Percentiles rank a stretch among this genome's conserved stretches.
These are phyloP conservation scores for Nicotiana tabacum DNA, from an alignment of 257 asterid genomes.

Conservation along the genomic window DNA sequence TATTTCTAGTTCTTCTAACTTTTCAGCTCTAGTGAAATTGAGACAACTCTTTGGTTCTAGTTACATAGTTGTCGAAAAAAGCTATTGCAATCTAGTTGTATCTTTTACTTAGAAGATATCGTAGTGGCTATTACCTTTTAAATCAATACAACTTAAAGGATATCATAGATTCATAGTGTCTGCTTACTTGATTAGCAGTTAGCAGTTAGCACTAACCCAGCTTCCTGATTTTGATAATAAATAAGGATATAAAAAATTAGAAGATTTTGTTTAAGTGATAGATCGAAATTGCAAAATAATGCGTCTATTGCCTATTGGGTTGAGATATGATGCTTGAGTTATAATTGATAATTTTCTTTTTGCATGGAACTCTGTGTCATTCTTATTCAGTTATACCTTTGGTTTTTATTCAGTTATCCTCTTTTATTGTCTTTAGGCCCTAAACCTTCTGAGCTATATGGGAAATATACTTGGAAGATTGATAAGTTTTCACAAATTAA, in stretches of 20 bases:
- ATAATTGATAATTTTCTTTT: not conserved
- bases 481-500: slow-evolving; percentile 45
- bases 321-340: not conserved
- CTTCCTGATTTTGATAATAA: not conserved
- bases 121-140: too few relatives aligned
- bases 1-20: not conserved
- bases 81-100: not conserved
- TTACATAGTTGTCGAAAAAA: not conserved
- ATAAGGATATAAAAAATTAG: not conserved
- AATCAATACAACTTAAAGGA: not conserved
- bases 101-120: not conserved
- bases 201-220: not conserved
- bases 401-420: not conserved
- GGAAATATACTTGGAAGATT: slow-evolving; percentile 48
- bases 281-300: not conserved
- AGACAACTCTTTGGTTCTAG: not conserved
- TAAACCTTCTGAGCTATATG: slow-evolving; percentile 39
- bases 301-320: not conserved
- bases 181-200: slow-evolving; percentile 1
- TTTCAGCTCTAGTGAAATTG: not conserved
- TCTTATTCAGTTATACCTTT: not conserved
- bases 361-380: not conserved
- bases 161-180: not conserved
- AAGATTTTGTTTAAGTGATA: not conserved
- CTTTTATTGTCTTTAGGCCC: slow-evolving; percentile 29